Percentiles rank a stretch among this genome's conserved stretches.
Conservation (phyloP, 805 yeast genomes). For the Nakazawaea ambrosiae region DNA sequence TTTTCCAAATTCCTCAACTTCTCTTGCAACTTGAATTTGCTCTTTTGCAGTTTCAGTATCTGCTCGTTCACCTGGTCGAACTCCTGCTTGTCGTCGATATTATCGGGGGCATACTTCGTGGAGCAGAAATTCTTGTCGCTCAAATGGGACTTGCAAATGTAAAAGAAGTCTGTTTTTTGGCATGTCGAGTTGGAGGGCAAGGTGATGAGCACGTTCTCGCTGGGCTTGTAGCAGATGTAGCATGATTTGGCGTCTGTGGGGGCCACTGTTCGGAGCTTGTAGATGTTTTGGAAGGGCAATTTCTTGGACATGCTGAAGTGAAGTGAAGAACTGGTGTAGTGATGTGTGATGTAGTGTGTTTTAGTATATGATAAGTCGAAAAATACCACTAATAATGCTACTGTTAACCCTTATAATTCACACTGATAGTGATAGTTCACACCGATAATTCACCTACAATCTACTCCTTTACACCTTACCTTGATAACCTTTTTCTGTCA, state of each 20-base stretch:
- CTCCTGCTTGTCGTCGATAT: constrained; percentile 13
- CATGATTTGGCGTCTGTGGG: constrained; percentile 37
- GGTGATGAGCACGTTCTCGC: constrained; percentile 37
- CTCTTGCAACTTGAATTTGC: constrained; percentile 17
- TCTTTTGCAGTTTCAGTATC: constrained; percentile 3
- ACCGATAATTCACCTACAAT: no score
- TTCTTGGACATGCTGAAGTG: constrained; percentile 13
- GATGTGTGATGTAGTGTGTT: no score
- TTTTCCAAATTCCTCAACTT: constrained; percentile 30
- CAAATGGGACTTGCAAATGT: constrained; percentile 41
- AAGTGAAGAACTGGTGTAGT: no score
- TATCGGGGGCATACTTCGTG: constrained; percentile 28
- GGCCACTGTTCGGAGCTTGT: constrained; percentile 35
- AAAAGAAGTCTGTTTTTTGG: constrained; percentile 45
- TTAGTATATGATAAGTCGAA: no score
- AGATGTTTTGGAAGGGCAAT: constrained; percentile 25
- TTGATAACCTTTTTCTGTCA: no score
- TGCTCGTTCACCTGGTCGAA: constrained; percentile 18
- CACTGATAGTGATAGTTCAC: no score
- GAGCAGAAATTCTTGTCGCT: constrained; percentile 36
- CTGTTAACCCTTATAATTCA: no score
- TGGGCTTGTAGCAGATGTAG: constrained; percentile 42
- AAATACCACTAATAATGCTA: no score
- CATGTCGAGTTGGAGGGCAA: constrained; percentile 26
- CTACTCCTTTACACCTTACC: no score